Percentiles rank a stretch among this genome's conserved stretches.
These are phyloP conservation scores for Cavenderia fasciculata DNA, from an alignment of 78 protist genomes.

Conservation along the genomic window DNA sequence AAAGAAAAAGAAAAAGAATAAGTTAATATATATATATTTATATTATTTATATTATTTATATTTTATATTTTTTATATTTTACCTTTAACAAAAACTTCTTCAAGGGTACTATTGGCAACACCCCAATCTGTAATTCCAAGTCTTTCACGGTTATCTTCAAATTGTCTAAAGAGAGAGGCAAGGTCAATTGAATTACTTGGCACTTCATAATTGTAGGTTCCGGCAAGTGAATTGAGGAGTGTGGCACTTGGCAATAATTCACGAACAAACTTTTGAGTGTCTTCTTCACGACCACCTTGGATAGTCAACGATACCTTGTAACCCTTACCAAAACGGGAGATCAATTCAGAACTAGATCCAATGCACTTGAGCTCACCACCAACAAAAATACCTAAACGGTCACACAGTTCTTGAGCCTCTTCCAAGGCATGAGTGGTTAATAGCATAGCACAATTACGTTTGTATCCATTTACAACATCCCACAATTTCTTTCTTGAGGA, in stretches of 20 bases:
- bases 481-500: slow-evolving; percentile 77
- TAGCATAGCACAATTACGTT: slow-evolving; percentile 73
- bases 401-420: slow-evolving; percentile 96
- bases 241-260: not conserved
- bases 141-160: slow-evolving; percentile 1
- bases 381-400: slow-evolving; percentile 90
- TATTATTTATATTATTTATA: too few species aligned
- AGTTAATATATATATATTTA: too few species aligned
- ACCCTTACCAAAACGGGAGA: slow-evolving; percentile 89
- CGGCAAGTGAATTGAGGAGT: not conserved
- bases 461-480: slow-evolving; percentile 78
- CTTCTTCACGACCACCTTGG: not conserved
- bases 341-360: slow-evolving; percentile 87
- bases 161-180: not conserved
- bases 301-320: slow-evolving; percentile 83
- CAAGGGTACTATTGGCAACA: slow-evolving; percentile 35
- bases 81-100: slow-evolving; percentile 60
- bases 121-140: slow-evolving; percentile 36
- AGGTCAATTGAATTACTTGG: slow-evolving; percentile 17
- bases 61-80: too few species aligned
- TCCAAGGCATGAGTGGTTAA: slow-evolving; percentile 94
- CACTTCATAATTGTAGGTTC: not conserved
- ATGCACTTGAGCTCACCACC: slow-evolving; percentile 78
- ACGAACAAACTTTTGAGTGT: not conserved
- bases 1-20: too few species aligned